Evolutionary conservation across 495 filamentous ascomycete species (phyloP).

Genomic region (Elasticomyces elasticus): DNA sequence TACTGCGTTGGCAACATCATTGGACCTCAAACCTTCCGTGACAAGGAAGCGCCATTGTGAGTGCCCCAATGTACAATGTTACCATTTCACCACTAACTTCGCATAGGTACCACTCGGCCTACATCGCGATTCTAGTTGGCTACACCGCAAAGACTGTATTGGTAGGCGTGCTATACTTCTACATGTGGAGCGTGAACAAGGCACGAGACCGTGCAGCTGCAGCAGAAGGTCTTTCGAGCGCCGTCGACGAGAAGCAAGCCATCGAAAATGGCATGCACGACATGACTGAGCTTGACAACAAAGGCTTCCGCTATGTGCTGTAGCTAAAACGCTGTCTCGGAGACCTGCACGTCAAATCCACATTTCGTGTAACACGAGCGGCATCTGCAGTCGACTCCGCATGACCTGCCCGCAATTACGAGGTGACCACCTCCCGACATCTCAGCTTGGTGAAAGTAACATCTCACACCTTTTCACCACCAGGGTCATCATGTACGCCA

Average conservation of each 20-base stretch:
- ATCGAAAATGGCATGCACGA: constrained; percentile 30
- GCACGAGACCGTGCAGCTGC: constrained; percentile 17
- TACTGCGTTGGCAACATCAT: constrained; percentile 42
- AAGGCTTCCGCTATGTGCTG: constrained; percentile 41
- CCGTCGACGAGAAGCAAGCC: constrained; percentile 3
- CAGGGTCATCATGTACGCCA: too few relatives aligned
- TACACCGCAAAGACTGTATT: constrained; percentile 41
- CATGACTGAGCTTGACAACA: constrained; percentile 48
- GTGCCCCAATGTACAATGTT: too few relatives aligned
- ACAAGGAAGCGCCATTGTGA: background rate
- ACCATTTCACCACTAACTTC: too few relatives aligned
- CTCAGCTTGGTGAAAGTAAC: too few relatives aligned
- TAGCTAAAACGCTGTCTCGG: background rate
- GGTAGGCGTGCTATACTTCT: constrained; percentile 40
- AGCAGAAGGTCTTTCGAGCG: background rate
- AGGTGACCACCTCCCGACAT: too few relatives aligned
- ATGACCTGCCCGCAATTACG: too few relatives aligned
- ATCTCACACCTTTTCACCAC: too few relatives aligned
- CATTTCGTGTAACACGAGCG: background rate
- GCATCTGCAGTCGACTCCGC: background rate
- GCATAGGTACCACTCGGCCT: constrained; percentile 34
- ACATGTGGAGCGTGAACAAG: constrained; percentile 47
- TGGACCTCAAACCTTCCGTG: constrained; percentile 7
- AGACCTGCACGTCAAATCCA: too few relatives aligned
- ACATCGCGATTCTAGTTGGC: constrained; percentile 47